A percentile compares a stretch with the other conserved stretches of the same genome.
phyloP scores from a whole-genome alignment of 805 yeast genomes.

The Brettanomyces bruxellensis region DNA sequence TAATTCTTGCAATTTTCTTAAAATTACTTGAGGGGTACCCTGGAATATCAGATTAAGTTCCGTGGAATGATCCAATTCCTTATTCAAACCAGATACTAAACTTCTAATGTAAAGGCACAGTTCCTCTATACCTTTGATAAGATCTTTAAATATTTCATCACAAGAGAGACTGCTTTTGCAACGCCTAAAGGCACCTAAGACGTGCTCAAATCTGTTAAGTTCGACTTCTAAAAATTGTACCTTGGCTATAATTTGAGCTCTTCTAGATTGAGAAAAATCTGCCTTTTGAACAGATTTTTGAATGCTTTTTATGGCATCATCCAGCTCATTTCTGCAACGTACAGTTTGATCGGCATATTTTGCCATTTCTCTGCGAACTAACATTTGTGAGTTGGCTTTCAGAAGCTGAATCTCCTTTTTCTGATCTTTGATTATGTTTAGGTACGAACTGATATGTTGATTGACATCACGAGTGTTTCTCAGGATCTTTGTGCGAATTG shows the following conservation, averaged over 20 bases:
- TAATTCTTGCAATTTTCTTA: constrained; percentile 39
- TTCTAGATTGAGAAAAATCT: constrained; percentile 35
- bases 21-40: constrained; percentile 36
- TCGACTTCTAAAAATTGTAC: constrained; percentile 26
- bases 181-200: constrained; percentile 16
- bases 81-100: constrained; percentile 46
- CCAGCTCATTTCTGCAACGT: constrained; percentile 29
- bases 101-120: constrained; percentile 26
- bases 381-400: constrained; percentile 40
- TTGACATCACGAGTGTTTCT: constrained; percentile 70
- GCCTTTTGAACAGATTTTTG: constrained; percentile 32
- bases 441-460: constrained; percentile 76
- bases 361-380: constrained; percentile 30
- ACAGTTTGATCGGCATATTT: constrained; percentile 28
- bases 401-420: constrained; percentile 64
- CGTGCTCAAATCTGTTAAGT: constrained; percentile 23
- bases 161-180: constrained; percentile 5
- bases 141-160: constrained; percentile 8
- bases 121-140: constrained; percentile 6
- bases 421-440: constrained; percentile 78
- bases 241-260: constrained; percentile 36
- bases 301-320: constrained; percentile 35
- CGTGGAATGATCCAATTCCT: constrained; percentile 35
- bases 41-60: constrained; percentile 45
- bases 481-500: constrained; percentile 71